phyloP scores from a whole-genome alignment of 345 rosid species.

The Eucalyptus rudis region DNA sequence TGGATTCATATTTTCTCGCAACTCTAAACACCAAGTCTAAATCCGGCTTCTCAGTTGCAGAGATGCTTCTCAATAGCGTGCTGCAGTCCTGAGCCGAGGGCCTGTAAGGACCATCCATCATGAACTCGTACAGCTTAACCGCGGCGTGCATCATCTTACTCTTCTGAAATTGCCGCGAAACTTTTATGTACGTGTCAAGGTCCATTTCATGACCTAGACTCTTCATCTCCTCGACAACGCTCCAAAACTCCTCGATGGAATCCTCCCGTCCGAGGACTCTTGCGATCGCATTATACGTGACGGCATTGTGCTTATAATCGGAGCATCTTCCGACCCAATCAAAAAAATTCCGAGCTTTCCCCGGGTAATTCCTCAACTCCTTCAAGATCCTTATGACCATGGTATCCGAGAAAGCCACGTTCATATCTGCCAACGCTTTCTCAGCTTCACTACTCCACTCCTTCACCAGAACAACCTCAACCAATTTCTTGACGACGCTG shows the following conservation, averaged over 20 bases:
- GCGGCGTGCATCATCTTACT: conserved; percentile 50
- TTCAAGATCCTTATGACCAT: conserved; percentile 59
- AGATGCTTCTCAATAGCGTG: conserved; percentile 43
- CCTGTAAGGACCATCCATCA: conserved; percentile 85
- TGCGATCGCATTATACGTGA: conserved; percentile 47
- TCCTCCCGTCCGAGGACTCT: conserved; percentile 58
- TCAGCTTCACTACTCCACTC: conserved; percentile 46
- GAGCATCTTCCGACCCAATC: conserved; percentile 28
- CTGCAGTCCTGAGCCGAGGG: conserved; percentile 62
- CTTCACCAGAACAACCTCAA: conserved; percentile 10
- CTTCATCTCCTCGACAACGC: conserved; percentile 54
- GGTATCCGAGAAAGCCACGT: conserved; percentile 33
- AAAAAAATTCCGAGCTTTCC: conserved; percentile 40
- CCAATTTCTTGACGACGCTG: conserved; percentile 22
- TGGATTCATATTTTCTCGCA: conserved; percentile 38
- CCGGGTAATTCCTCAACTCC: conserved; percentile 44
- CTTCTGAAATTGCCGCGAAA: conserved; percentile 74
- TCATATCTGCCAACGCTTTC: conserved; percentile 40
- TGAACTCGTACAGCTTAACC: conserved; percentile 68
- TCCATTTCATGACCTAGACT: conserved; percentile 47
- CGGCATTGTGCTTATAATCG: conserved; percentile 20
- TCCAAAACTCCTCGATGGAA: conserved; percentile 63
- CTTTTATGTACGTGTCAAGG: conserved; percentile 57
- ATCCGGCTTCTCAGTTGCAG: conserved; percentile 30
- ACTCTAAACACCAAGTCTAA: conserved; percentile 59